Conservation (phyloP, 176 grass and related monocot species). For the Oryza glaberrima region DNA sequence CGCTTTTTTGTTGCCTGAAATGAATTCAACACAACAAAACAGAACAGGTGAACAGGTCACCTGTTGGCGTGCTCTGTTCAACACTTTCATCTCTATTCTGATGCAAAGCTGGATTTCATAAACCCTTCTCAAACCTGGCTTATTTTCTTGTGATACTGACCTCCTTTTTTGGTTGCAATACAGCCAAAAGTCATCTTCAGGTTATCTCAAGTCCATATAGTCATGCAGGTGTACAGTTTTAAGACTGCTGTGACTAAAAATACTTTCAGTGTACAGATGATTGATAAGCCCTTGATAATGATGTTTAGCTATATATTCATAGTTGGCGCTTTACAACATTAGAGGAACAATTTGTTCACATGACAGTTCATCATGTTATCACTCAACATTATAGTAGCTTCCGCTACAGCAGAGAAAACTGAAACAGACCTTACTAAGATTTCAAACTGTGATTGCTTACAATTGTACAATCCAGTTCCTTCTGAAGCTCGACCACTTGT, state of each 20-base stretch:
- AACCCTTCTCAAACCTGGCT: no score
- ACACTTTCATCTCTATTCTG: background rate
- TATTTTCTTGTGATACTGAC: no score
- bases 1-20: background rate
- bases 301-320: background rate
- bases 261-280: background rate
- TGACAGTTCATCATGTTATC: background rate
- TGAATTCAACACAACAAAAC: background rate
- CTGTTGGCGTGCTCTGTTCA: background rate
- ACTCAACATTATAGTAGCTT: background rate
- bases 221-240: no score
- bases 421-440: no score
- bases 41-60: background rate
- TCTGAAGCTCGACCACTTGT: no score
- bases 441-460: no score
- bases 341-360: background rate
- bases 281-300: no score
- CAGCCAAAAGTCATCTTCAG: background rate
- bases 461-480: no score
- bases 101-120: no score
- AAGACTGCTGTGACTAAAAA: background rate
- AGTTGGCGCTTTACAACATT: background rate
- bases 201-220: no score
- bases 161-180: no score
- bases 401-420: no score